Evolutionary conservation across 805 yeast genomes (phyloP).

Genomic region (Saturnispora hagleri): DNA sequence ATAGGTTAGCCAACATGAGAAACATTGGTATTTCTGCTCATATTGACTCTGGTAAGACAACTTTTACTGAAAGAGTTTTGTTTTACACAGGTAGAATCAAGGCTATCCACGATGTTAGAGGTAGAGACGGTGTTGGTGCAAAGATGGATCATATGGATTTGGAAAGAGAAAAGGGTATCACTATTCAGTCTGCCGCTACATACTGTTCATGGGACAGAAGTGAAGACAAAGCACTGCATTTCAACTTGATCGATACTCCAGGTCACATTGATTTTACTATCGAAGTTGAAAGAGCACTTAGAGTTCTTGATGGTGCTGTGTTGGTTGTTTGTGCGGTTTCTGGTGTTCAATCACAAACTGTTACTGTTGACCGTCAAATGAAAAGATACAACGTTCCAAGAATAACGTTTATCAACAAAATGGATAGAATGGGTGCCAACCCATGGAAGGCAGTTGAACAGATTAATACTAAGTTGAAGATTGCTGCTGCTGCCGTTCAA

Average conservation of each 20-base stretch:
- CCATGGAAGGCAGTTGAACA: slow-evolving; percentile 95
- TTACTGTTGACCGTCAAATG: slow-evolving; percentile 98
- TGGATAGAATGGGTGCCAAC: slow-evolving; percentile 99
- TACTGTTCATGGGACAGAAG: slow-evolving; percentile 93
- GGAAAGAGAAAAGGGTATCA: slow-evolving; percentile 97
- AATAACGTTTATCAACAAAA: slow-evolving; percentile 90
- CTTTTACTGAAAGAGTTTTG: slow-evolving; percentile 94
- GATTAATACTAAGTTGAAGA: slow-evolving; percentile 74
- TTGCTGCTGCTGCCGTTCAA: slow-evolving; percentile 95
- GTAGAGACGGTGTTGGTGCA: slow-evolving; percentile 96
- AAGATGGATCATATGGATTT: slow-evolving; percentile 99
- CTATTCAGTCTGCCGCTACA: slow-evolving; percentile 98
- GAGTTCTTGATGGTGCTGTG: slow-evolving; percentile 97
- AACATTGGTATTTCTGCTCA: slow-evolving; percentile 98
- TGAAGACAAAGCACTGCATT: slow-evolving; percentile 53
- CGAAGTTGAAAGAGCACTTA: slow-evolving; percentile 96
- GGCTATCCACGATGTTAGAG: slow-evolving; percentile 94
- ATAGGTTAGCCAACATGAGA: slow-evolving; percentile 54
- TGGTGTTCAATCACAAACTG: slow-evolving; percentile 98
- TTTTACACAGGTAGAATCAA: slow-evolving; percentile 95
- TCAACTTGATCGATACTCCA: slow-evolving; percentile 95
- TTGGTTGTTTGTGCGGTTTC: slow-evolving; percentile 97
- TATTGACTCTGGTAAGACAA: slow-evolving; percentile 96
- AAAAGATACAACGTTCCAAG: slow-evolving; percentile 96
- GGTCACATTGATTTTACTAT: slow-evolving; percentile 99